Conservation (phyloP, 2,329 filamentous ascomycete genomes). For the Aschersonia sp. region DNA sequence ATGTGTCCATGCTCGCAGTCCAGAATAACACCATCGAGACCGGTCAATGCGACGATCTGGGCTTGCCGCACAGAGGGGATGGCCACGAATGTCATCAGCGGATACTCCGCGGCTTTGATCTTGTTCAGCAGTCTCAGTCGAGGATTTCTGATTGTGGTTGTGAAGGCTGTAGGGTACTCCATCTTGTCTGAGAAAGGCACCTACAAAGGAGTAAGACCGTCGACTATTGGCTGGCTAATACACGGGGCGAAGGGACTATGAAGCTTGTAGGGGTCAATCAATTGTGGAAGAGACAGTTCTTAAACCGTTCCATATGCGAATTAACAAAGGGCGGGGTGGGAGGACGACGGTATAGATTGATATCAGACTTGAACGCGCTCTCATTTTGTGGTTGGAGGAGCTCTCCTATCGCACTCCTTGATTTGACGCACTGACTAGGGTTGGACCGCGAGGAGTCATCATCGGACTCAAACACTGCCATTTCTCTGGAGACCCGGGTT, state of each 20-base stretch:
- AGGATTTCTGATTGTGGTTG: constrained; percentile 21
- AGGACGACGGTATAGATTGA: too few relatives aligned
- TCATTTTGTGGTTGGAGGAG: background rate
- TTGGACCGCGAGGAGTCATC: too few relatives aligned
- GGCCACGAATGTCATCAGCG: constrained; percentile 33
- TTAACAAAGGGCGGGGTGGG: too few relatives aligned
- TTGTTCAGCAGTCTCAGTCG: constrained; percentile 28
- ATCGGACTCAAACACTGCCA: too few relatives aligned
- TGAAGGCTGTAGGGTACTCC: background rate
- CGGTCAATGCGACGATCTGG: constrained; percentile 32
- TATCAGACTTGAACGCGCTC: too few relatives aligned
- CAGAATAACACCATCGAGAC: constrained; percentile 30
- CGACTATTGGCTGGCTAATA: background rate
- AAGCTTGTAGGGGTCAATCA: too few relatives aligned
- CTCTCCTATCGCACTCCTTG: background rate
- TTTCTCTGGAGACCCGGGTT: background rate
- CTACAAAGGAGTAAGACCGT: too few relatives aligned
- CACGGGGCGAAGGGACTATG: background rate
- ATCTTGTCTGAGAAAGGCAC: background rate
- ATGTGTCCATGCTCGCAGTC: constrained; percentile 30
- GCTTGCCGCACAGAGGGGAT: constrained; percentile 30
- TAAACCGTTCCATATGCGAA: too few relatives aligned
- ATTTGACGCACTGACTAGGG: too few relatives aligned
- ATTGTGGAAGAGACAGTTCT: too few relatives aligned
- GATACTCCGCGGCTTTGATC: constrained; percentile 21